phyloP scores from a whole-genome alignment of 306 rosid genomes.

The Mimosa bimucronata region DNA sequence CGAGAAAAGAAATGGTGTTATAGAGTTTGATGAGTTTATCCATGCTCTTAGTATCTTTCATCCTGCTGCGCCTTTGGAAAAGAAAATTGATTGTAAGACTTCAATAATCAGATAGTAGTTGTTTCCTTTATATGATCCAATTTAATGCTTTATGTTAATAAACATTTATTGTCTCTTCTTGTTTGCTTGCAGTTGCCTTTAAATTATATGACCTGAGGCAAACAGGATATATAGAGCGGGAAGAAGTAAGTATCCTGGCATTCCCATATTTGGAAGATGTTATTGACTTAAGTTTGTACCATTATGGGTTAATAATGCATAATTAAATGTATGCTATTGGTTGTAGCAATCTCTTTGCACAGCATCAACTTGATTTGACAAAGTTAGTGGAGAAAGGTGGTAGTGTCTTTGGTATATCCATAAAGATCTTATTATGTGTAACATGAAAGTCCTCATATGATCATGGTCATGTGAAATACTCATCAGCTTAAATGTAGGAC shows the following conservation, averaged over 20 bases:
- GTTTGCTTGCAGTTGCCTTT: slow-evolving; percentile 65
- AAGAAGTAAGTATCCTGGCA: slow-evolving; percentile 61
- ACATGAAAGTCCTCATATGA: slow-evolving; percentile 19
- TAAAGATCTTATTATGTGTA: slow-evolving; percentile 11
- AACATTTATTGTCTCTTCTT: slow-evolving; percentile 26
- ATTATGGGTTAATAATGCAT: slow-evolving; percentile 28
- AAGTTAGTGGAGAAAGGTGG: slow-evolving; percentile 23
- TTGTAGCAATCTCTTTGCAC: slow-evolving; percentile 16
- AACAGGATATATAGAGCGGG: slow-evolving; percentile 70
- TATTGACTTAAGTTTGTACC: slow-evolving; percentile 15
- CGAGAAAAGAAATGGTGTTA: slow-evolving; percentile 67
- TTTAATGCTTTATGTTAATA: slow-evolving; percentile 8
- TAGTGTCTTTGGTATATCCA: slow-evolving; percentile 22
- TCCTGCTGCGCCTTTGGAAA: slow-evolving; percentile 57
- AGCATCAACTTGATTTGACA: slow-evolving; percentile 11
- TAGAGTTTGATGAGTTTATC: slow-evolving; percentile 78
- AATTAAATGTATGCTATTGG: background rate
- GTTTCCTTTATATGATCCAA: slow-evolving; percentile 5
- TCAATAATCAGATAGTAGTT: slow-evolving; percentile 27
- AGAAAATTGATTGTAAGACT: slow-evolving; percentile 71
- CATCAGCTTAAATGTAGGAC: too few species aligned
- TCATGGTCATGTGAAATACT: slow-evolving; percentile 13
- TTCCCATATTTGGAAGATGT: slow-evolving; percentile 22
- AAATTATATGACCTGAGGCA: slow-evolving; percentile 77
- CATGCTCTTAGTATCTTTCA: slow-evolving; percentile 73